Evolutionary conservation across 1,284 basidiomycete species (phyloP), one percentile per base, ranked within the genome.

Genomic region (Malassezia sp.): DNA sequence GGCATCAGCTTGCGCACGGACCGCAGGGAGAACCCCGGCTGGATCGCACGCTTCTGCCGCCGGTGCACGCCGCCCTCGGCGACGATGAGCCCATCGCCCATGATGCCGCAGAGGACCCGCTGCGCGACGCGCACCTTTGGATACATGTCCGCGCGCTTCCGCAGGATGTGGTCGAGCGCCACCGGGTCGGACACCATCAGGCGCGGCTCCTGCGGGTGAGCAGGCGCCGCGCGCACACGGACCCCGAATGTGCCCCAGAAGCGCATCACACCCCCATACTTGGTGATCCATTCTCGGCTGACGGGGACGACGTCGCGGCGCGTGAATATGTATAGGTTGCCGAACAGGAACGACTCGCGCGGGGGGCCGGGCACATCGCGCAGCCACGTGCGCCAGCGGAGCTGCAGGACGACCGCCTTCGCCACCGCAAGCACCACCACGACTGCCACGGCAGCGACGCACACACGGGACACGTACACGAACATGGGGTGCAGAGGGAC

Each of bases 51-150:
- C 4, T 61, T 38, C 39, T 70, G 65, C 8, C 62, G 42, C 28
- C 52, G 53, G 31, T 70, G 67, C 1, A 50, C 50, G 12, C 65
- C 62, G 2, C 63, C 63, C 27, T 70, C 67, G 0, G 53, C 56
- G 5, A 58, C 56, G 9, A 70, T 22, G 1, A 70, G 40, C 7
- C 67, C 65, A 9, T 67, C 44, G 3, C 67, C 67, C n/a, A 70
- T 49, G n/a, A 59, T 40, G 28, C 52, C 45, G 26, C 54, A 54
- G 20, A 67, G 49, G 14, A 59, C 43, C 9, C 53, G 24, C 12
- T 49, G 36, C 1, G 55, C 47, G 3, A 49, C 32, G 2, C 47
- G 28, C 0, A 61, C 57, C 38, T 70, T 70, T 28, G 66, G 63
- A 42, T 54, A 70, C 5, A 49, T 43, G 46, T 70, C 68, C 18